Conservation (phyloP, 345 rosid genomes). For the Eucalyptus melliodora region DNA sequence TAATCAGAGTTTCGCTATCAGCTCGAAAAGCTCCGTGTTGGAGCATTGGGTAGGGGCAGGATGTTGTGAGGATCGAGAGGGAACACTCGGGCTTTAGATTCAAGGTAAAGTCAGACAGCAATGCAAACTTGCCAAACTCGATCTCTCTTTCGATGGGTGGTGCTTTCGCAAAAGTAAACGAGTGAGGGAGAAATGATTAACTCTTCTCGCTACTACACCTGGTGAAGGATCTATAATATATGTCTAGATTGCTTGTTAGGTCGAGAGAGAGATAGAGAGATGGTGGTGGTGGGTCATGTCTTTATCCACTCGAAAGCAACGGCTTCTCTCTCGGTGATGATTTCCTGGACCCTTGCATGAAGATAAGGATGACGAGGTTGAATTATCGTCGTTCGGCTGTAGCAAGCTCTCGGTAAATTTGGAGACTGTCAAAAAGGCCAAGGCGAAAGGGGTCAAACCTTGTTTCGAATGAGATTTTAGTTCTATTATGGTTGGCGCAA, state of each 20-base stretch:
- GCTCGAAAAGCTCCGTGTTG: background rate
- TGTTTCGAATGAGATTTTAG: background rate
- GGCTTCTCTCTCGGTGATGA: background rate
- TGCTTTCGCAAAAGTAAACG: background rate
- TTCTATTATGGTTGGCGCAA: background rate
- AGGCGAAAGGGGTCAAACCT: background rate
- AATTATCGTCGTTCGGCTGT: background rate
- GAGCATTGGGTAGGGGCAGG: background rate
- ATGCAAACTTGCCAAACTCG: background rate
- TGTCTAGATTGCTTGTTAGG: background rate
- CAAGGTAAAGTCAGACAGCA: background rate
- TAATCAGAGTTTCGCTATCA: background rate
- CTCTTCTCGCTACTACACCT: background rate
- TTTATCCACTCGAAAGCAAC: background rate
- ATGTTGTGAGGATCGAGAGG: background rate
- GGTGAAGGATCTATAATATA: background rate
- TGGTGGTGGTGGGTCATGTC: background rate
- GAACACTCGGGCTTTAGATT: background rate
- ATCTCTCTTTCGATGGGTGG: background rate
- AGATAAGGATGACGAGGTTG: background rate
- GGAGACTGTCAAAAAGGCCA: background rate
- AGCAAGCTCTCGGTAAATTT: background rate
- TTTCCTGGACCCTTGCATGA: background rate
- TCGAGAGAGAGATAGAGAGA: background rate
- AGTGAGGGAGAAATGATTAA: background rate